Evolutionary conservation across 1,284 basidiomycete genomes (phyloP).

Genomic region (Papiliotrema nemorosa): DNA sequence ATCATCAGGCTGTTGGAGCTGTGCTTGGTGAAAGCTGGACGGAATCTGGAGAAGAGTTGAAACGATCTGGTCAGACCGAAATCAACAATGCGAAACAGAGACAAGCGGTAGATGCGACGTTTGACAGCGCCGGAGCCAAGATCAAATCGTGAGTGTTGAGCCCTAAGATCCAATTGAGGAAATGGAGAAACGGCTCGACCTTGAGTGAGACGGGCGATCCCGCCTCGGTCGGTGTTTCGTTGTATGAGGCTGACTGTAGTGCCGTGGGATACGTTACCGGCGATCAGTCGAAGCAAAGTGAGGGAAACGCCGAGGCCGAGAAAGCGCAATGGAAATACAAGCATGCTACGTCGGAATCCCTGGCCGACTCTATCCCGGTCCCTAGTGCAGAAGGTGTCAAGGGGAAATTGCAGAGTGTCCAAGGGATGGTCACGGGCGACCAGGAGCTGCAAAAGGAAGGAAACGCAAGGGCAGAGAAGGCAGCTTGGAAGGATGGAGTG

Average conservation of each 20-base stretch:
- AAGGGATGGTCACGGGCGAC: constrained; percentile 37
- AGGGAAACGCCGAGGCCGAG: constrained; percentile 33
- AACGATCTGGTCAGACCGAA: constrained; percentile 33
- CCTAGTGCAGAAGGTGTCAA: constrained; percentile 23
- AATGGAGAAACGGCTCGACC: no score
- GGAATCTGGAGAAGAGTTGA: constrained; percentile 29
- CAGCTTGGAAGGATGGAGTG: constrained; percentile 43
- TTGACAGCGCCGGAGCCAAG: constrained; percentile 39
- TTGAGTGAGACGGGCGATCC: neutral
- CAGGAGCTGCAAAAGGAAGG: constrained; percentile 10
- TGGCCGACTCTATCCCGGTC: constrained; percentile 8
- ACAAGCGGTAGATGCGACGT: constrained; percentile 33
- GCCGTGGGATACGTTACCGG: constrained; percentile 45
- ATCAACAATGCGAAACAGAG: constrained; percentile 38
- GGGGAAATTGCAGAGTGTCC: constrained; percentile 31
- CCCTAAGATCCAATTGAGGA: no score
- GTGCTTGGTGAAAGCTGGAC: constrained; percentile 34
- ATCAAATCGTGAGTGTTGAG: constrained; percentile 46
- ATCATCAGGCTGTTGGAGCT: constrained; percentile 28
- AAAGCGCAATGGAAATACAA: constrained; percentile 38
- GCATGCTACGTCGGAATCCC: constrained; percentile 12
- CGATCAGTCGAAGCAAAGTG: constrained; percentile 42
- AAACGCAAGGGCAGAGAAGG: constrained; percentile 32
- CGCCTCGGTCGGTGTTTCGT: neutral
- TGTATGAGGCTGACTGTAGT: constrained; percentile 12